Conservation (phyloP, 371 early-diverging fungal genomes). For the Nematocida homosporus region DNA sequence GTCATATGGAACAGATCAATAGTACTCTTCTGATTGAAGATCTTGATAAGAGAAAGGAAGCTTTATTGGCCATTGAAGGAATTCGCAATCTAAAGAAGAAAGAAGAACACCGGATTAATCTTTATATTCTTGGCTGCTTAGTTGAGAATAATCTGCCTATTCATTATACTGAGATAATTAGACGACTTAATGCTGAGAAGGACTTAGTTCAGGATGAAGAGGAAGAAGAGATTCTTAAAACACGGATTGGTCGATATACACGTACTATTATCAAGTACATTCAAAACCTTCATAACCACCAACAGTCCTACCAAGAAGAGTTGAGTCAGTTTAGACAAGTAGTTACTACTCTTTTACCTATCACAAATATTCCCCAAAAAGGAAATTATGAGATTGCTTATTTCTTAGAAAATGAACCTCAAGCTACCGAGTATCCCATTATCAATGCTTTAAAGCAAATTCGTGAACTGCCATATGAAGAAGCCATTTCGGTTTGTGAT, state of each 20-base stretch:
- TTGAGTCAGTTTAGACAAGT: conserved; percentile 10
- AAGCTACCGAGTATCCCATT: background rate
- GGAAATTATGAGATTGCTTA: conserved; percentile 24
- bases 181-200: conserved; percentile 13
- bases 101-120: conserved; percentile 46
- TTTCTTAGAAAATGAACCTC: conserved; percentile 6
- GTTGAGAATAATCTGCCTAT: conserved; percentile 11
- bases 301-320: background rate
- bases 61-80: conserved; percentile 7
- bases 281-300: background rate
- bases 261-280: conserved; percentile 22
- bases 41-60: conserved; percentile 35
- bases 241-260: conserved; percentile 16
- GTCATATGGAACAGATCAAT: conserved; percentile 14
- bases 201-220: background rate
- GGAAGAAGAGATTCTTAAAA: conserved; percentile 11
- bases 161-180: conserved; percentile 16
- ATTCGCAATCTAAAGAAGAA: background rate
- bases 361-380: conserved; percentile 22
- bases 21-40: conserved; percentile 29
- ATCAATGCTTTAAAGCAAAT: conserved; percentile 6
- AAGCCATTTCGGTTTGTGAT: too few species aligned
- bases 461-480: conserved; percentile 19
- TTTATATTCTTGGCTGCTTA: conserved; percentile 37
- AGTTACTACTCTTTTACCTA: background rate